Evolutionary conservation across 129 eudicot genomes (phyloP), one percentile per base, ranked within the genome.

Genomic region (Apium graveolens): DNA sequence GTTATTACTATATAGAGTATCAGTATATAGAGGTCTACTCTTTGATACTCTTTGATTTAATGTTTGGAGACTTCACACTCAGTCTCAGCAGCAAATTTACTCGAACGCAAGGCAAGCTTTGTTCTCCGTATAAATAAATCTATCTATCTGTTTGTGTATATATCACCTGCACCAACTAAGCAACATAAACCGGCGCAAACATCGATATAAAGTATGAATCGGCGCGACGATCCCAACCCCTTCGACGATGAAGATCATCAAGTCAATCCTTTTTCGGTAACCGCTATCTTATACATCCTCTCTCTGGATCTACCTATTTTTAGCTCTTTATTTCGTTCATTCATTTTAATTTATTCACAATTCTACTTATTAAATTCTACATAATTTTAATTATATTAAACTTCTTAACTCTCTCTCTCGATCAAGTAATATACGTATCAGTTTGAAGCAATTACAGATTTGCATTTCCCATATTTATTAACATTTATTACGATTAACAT

Each of bases 261-360:
- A 75, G 98, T 94, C 88, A 94, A 94, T 85, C 97, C 98, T 26
- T 94, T 94, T 85, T 85, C 97, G 88, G 98, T 94, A 94, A 86
- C 63, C 44, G 48, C 70, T 39, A 26, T 2, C 7, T 21, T 6
- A 10, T 44, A 44, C 9, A 12, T 12, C 3, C 26, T 12, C 26
- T 18, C 3, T 18, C 65, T 75, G 79, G 90, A 89, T 89, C 91
- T 89, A 69, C 86, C 83, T 79, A 78, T 82, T 84, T 79, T 85
- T 77, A 38, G 81, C 81, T 70, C 57, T 70, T 80, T 79, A 13
- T 18, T 38, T 80, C 43, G 35, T 77, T 68, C 70, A 66, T 45
- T 74, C 66, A n/a, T n/a, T n/a, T n/a, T n/a, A n/a, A n/a, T n/a
- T n/a, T n/a, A n/a, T n/a, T n/a, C 3, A 11, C 13, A 72, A 41